A percentile compares a stretch with the other conserved stretches of the same genome.
These are phyloP conservation scores for Chalciporus sp. DNA, from an alignment of 1,284 basidiomycete genomes.

Conservation along the genomic window DNA sequence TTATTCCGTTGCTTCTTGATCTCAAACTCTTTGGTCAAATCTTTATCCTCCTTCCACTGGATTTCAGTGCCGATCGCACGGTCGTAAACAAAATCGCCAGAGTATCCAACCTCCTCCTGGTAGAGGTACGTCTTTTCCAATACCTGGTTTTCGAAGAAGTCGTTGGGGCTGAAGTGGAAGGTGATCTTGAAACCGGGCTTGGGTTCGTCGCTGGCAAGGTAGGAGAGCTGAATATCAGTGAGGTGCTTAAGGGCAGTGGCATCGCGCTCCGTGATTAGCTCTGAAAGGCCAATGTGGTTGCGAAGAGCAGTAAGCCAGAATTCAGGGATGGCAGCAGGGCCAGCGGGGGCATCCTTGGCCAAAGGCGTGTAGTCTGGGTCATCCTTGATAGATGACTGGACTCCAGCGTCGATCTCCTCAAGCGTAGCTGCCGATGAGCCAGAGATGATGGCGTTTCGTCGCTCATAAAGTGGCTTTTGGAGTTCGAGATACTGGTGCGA, in stretches of 20 bases:
- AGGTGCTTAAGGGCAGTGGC: slow-evolving; percentile 75
- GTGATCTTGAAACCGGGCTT: slow-evolving; percentile 91
- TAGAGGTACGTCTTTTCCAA: slow-evolving; percentile 96
- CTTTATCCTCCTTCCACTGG: slow-evolving; percentile 98
- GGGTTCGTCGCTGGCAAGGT: slow-evolving; percentile 55
- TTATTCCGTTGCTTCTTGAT: slow-evolving; percentile 99
- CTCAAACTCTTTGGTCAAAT: slow-evolving; percentile 96
- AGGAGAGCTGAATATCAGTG: slow-evolving; percentile 69
- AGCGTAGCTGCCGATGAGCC: slow-evolving; percentile 76
- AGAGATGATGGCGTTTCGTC: slow-evolving; percentile 82
- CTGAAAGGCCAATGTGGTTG: slow-evolving; percentile 86
- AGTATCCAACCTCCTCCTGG: slow-evolving; percentile 91
- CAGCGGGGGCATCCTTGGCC: slow-evolving; percentile 45
- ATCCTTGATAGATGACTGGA: slow-evolving; percentile 67
- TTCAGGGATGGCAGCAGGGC: slow-evolving; percentile 71
- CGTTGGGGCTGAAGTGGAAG: slow-evolving; percentile 84
- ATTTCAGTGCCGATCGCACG: slow-evolving; percentile 89
- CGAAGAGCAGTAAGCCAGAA: slow-evolving; percentile 98
- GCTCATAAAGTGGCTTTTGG: slow-evolving; percentile 87
- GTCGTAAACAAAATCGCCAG: slow-evolving; percentile 95
- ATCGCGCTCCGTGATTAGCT: slow-evolving; percentile 93
- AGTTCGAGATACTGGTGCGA: slow-evolving; percentile 76
- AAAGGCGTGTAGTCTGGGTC: slow-evolving; percentile 65
- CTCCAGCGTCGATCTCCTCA: slow-evolving; percentile 85
- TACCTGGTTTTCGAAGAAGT: slow-evolving; percentile 84